These are phyloP conservation scores for Coniochaeta sp. DNA, from an alignment of 2,329 filamentous ascomycete genomes.

Conservation along the genomic window DNA sequence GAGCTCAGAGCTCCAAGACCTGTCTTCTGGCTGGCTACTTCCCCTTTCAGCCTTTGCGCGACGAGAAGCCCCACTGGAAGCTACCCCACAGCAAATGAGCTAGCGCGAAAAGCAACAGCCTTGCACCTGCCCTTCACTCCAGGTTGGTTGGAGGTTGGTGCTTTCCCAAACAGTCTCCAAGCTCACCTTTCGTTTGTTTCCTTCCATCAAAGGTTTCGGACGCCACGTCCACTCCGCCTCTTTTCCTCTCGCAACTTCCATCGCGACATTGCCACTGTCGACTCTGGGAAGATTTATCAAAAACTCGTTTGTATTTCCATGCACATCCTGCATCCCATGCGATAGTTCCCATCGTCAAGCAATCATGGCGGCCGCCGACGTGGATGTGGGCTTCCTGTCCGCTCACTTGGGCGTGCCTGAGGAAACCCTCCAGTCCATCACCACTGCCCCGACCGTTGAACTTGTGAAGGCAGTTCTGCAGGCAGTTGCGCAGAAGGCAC, in stretches of 20 bases:
- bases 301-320: neutral
- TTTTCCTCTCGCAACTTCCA: neutral
- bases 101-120: neutral
- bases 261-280: neutral
- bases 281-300: neutral
- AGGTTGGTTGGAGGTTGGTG: neutral
- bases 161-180: neutral
- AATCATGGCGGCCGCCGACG: slow-evolving; percentile 50
- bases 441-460: slow-evolving; percentile 66
- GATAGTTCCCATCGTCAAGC: slow-evolving; percentile 6
- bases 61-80: neutral
- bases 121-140: neutral
- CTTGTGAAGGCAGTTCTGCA: slow-evolving; percentile 69
- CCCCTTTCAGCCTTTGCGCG: neutral
- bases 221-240: neutral
- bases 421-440: slow-evolving; percentile 50
- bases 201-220: neutral
- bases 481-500: slow-evolving; percentile 70
- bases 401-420: slow-evolving; percentile 64
- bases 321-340: neutral
- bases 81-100: neutral
- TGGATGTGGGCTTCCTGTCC: slow-evolving; percentile 69
- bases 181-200: slow-evolving; percentile 1
- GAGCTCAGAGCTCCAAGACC: too few relatives aligned
- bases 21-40: neutral